Base-by-base conservation (phyloP, 768 basidiomycete species). In the Tylopilus rubrobrunneus region DNA sequence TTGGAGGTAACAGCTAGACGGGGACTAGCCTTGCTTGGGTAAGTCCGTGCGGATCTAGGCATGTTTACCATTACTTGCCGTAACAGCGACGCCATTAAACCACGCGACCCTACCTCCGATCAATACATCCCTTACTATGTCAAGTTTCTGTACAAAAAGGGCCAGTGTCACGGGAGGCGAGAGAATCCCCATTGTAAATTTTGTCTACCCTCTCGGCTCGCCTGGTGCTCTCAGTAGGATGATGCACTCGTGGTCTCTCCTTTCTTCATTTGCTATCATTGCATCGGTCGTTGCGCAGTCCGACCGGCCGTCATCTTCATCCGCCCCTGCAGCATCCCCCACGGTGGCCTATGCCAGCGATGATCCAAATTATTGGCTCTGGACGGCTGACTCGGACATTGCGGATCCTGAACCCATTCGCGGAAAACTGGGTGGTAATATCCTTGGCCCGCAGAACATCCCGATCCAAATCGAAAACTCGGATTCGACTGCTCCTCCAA, bases 401-500 rank as follows among this genome's bases (percentile, higher is more conserved):
- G 64, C 52, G 44, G 40, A 61, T 34, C 76, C 78, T 6, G 56
- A 79, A 56, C 76, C 81, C 10, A 62, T 78, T 37, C 78, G 82
- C 15, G 77, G 67, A 1, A 31, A 60, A 1, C 67, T 78, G 3
- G 83, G 84, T 0, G 71, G 73, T 1, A 53, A 51, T 5, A 73
- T 87, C 49, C 61, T 87, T 2, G 29, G 29, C 10, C 29, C 82
- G 1, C 73, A 82, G 33, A 83, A 86, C 59, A 42, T 77, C 5
- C 75, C 75, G 17, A 15, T 85, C 14, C 79, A 80, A 46, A 61
- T 75, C 29, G 74, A 85, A 66, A 84, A 85, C 29, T 31, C 29
- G 29, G 29, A 31, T 31, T 31, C 52, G 72, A 51, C 86, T 0
- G 79, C 80, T 7, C 80, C 82, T 17, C 85, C 86, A 1, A 76